phyloP scores from a whole-genome alignment of 805 yeast species.

The Wickerhamomyces chambardii region DNA sequence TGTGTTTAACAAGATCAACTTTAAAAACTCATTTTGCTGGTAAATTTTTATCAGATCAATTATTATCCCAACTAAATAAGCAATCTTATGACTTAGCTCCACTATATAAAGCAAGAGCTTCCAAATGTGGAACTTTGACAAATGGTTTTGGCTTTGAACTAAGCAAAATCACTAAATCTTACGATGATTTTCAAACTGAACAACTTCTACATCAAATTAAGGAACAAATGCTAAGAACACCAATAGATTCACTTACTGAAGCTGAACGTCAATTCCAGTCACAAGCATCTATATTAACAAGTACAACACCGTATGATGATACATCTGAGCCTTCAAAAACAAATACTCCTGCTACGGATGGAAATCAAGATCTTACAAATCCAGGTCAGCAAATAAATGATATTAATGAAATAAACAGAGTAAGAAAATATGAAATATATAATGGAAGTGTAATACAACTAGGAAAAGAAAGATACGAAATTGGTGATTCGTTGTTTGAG shows the following conservation, averaged over 20 bases:
- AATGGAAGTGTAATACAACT: constrained; percentile 62
- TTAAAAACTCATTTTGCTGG: constrained; percentile 74
- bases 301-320: not conserved
- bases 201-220: constrained; percentile 65
- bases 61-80: constrained; percentile 29
- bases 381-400: constrained; percentile 2
- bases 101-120: constrained; percentile 36
- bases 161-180: constrained; percentile 25
- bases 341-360: constrained; percentile 12
- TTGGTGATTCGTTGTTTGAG: constrained; percentile 68
- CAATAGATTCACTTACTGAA: constrained; percentile 29
- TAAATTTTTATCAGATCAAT: constrained; percentile 46
- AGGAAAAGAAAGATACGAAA: constrained; percentile 46
- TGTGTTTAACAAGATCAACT: constrained; percentile 61
- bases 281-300: constrained; percentile 4
- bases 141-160: constrained; percentile 16
- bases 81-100: constrained; percentile 30
- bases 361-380: constrained; percentile 8
- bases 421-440: constrained; percentile 62
- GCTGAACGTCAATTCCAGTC: constrained; percentile 1
- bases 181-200: constrained; percentile 45
- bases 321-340: not conserved
- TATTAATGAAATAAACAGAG: constrained; percentile 18
- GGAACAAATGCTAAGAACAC: constrained; percentile 53
- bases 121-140: constrained; percentile 19